Base-by-base conservation (phyloP, 2,329 filamentous ascomycete genomes). In the Sporothrix variecibatus region DNA sequence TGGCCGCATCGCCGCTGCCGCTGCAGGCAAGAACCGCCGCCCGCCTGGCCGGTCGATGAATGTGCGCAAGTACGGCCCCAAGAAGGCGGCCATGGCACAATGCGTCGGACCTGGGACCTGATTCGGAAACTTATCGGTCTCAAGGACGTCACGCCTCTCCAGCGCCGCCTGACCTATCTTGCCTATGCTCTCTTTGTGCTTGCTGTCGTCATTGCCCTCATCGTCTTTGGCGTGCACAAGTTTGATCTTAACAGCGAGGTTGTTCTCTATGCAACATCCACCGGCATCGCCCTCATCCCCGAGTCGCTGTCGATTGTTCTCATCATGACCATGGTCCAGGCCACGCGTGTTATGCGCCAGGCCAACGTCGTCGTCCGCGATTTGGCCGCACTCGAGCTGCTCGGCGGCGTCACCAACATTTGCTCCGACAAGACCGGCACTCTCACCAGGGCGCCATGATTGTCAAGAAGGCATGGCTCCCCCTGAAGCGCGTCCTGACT, bases 131-230 rank as follows among this genome's bases (percentile, higher is more conserved):
- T 93, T 75, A 86, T 93, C 60, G 91, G 89, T 73, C 82, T 91
- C 69, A 80, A 80, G 2, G 87, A 93, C 72, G 94, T 94, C 69
- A 97, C 94, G 1, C 94, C 94, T 0, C 85, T 97, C 64, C 94
- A 97, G 83, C 91, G 92, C 77, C 95, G 93, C 79, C 87, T 97
- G 71, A 94, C 92, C 83, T 94, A 95, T 82, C 91, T 97, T 79
- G 94, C 94, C 38, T 90, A 96, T 60, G 81, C 94, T 3, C 88
- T 97, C 1, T 97, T 97, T 79, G 90, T 87, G 65, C 88, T 94
- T 70, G 94, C 89, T 60, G 84, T 91, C 72, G 78, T 90, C 2
- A 84, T 91, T 46, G 88, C 87, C 69, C 80, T 91, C 74, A 87
- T 91, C 71, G 90, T 91, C 77, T 91, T 91, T 80, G 87, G 85